Percentiles rank a stretch among this genome's conserved stretches.
These are phyloP conservation scores for Sarcodon sp. DNA, from an alignment of 768 basidiomycete species.

Conservation along the genomic window DNA sequence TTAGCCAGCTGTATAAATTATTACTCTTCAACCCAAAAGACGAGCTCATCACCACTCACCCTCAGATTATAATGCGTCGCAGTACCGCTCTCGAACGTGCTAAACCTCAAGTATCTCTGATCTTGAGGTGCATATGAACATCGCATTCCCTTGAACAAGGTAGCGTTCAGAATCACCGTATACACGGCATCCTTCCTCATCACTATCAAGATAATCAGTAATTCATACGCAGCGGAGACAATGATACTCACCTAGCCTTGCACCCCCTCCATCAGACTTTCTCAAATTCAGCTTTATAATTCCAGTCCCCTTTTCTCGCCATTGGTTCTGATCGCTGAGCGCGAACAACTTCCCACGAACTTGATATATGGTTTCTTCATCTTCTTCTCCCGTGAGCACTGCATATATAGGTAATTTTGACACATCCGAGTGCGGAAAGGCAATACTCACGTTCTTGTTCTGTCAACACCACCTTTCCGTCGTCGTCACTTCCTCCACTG, in stretches of 20 bases:
- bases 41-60: constrained; percentile 26
- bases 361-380: constrained; percentile 65
- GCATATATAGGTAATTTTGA: constrained; percentile 2
- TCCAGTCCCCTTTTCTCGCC: constrained; percentile 74
- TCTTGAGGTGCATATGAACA: constrained; percentile 55
- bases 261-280: constrained; percentile 49
- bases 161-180: constrained; percentile 58
- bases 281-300: constrained; percentile 56
- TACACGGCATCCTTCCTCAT: constrained; percentile 84
- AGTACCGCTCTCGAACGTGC: constrained; percentile 47
- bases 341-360: constrained; percentile 67
- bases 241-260: constrained; percentile 45
- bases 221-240: background rate
- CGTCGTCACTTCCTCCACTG: constrained; percentile 32
- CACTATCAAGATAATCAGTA: constrained; percentile 27
- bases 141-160: constrained; percentile 69
- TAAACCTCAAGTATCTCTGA: constrained; percentile 68
- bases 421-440: background rate
- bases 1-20: constrained; percentile 36
- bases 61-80: constrained; percentile 66
- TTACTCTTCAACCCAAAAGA: background rate
- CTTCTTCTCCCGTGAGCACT: constrained; percentile 76
- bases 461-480: constrained; percentile 34
- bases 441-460: constrained; percentile 53
- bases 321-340: constrained; percentile 42